These are phyloP conservation scores for Bondarzewia mesenterica DNA, from an alignment of 1,284 basidiomycete species.

Conservation along the genomic window DNA sequence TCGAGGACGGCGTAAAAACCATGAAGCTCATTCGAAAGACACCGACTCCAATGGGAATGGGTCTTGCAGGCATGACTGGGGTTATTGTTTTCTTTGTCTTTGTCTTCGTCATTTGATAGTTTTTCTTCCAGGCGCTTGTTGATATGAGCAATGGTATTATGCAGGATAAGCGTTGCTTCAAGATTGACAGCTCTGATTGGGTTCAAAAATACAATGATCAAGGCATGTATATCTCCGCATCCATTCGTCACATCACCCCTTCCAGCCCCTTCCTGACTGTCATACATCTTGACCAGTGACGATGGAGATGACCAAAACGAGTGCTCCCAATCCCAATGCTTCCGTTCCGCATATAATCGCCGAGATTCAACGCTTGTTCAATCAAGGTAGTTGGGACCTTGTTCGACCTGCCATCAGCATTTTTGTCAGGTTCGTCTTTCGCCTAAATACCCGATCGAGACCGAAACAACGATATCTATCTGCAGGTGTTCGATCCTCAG, in stretches of 20 bases:
- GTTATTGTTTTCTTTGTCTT: neutral
- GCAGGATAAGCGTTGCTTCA: neutral
- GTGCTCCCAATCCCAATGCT: neutral
- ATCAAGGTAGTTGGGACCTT: slow-evolving; percentile 4
- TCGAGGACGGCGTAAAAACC: neutral
- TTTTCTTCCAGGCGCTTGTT: neutral
- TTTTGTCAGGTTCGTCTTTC: slow-evolving; percentile 2
- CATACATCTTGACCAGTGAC: neutral
- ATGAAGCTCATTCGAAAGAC: neutral
- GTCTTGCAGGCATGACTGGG: neutral
- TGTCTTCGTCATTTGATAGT: neutral
- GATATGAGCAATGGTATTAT: slow-evolving; percentile 1
- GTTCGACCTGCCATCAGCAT: slow-evolving; percentile 1
- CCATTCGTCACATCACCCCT: neutral
- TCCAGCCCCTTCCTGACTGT: too few species aligned
- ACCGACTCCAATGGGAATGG: neutral
- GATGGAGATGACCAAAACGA: neutral
- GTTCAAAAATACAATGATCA: neutral
- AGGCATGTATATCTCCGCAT: neutral
- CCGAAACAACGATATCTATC: neutral
- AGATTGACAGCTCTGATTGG: neutral
- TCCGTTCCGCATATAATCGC: neutral
- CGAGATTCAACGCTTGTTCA: neutral
- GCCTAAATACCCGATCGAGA: too few species aligned
- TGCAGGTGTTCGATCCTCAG: neutral